A percentile compares a stretch with the other conserved stretches of the same genome.
These are phyloP conservation scores for Colletotrichum sp. DNA, from an alignment of 2,329 filamentous ascomycete species.

Conservation along the genomic window DNA sequence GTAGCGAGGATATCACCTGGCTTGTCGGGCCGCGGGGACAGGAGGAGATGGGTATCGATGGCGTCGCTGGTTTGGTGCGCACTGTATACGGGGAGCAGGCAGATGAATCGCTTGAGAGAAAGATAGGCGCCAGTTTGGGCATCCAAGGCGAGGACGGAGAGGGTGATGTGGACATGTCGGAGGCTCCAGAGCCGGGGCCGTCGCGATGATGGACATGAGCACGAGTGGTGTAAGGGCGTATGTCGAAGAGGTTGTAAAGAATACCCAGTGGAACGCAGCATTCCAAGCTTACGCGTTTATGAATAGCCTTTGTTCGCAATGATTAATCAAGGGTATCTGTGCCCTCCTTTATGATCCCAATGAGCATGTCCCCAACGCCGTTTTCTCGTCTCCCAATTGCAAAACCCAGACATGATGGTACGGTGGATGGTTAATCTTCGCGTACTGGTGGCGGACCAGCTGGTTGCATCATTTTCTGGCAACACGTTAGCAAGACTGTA, in stretches of 20 bases:
- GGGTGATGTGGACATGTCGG: constrained; percentile 16
- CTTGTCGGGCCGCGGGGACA: constrained; percentile 85
- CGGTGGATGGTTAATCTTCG: constrained; percentile 41
- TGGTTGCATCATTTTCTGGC: constrained; percentile 71
- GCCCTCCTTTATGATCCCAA: background rate
- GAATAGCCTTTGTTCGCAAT: constrained; percentile 34
- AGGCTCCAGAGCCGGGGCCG: constrained; percentile 6
- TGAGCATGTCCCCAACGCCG: constrained; percentile 11
- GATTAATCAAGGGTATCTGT: constrained; percentile 50
- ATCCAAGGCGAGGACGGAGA: constrained; percentile 38
- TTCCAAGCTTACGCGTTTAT: background rate
- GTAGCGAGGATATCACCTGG: constrained; percentile 81
- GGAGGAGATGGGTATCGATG: constrained; percentile 80
- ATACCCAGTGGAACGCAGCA: constrained; percentile 4
- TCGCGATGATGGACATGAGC: constrained; percentile 26
- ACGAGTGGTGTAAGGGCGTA: background rate
- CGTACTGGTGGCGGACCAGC: constrained; percentile 62
- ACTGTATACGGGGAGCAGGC: constrained; percentile 59
- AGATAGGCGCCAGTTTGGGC: constrained; percentile 67
- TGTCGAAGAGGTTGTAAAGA: background rate
- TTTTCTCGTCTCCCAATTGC: background rate
- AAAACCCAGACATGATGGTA: background rate
- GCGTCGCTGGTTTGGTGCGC: constrained; percentile 73
- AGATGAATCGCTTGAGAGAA: constrained; percentile 61
- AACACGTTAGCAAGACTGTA: background rate